Evolutionary conservation across 169 alveolate species (phyloP).

Genomic region (Plasmodium vivax): DNA sequence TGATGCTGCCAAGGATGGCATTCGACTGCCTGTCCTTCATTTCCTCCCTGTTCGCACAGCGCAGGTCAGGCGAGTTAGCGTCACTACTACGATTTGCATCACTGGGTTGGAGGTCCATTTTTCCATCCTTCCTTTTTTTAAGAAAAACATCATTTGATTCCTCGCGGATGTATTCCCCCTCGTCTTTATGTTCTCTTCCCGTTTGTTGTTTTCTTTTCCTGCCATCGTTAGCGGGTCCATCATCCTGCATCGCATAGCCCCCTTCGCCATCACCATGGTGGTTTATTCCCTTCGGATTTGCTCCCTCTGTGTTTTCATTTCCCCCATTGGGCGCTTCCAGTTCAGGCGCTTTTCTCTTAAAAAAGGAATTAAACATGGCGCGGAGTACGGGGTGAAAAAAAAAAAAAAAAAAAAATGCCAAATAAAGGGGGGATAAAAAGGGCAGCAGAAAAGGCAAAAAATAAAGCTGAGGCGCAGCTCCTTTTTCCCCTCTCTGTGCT

Average conservation of each 20-base stretch:
- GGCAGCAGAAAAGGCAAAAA: not conserved
- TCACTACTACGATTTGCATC: not conserved
- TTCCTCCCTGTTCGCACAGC: not conserved
- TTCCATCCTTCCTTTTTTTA: not conserved
- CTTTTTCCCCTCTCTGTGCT: not conserved
- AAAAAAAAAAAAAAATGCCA: not conserved
- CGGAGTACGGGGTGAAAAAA: not conserved
- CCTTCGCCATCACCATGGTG: not conserved
- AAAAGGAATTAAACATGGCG: conserved; percentile 24
- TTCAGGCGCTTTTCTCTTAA: conserved; percentile 4
- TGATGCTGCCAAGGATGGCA: not conserved
- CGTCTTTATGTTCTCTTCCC: not conserved
- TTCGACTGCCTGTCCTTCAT: not conserved
- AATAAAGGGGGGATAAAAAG: not conserved
- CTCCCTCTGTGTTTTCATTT: not conserved
- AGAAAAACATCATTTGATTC: not conserved
- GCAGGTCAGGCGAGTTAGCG: not conserved
- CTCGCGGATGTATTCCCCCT: not conserved
- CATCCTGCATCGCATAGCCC: not conserved
- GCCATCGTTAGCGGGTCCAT: not conserved
- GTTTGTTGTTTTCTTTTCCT: not conserved
- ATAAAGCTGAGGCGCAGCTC: not conserved
- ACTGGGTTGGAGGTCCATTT: not conserved
- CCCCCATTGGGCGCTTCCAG: not conserved
- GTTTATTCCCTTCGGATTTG: not conserved